Conservation (phyloP, 179 eudicot genomes). For the Spergularia azorica region DNA sequence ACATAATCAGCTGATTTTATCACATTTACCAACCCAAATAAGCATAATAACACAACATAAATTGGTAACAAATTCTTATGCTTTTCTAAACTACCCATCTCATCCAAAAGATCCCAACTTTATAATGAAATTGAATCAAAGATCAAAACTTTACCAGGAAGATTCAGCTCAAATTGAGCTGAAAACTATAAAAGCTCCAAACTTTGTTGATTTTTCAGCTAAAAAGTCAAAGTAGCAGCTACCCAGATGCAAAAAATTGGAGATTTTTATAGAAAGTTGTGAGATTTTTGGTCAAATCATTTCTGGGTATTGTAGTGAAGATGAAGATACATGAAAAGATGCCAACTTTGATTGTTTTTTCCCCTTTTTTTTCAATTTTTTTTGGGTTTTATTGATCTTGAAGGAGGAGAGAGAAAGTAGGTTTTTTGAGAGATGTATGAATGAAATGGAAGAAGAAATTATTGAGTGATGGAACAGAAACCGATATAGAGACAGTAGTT, state of each 20-base stretch:
- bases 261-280: neutral
- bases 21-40: constrained; percentile 35
- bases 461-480: neutral
- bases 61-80: neutral
- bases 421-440: constrained; percentile 17
- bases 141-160: neutral
- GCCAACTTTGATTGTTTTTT: neutral
- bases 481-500: constrained; percentile 2
- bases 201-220: constrained; percentile 6
- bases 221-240: constrained; percentile 4
- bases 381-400: neutral
- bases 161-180: neutral
- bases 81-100: constrained; percentile 36
- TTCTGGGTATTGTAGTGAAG: constrained; percentile 13
- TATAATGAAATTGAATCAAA: neutral
- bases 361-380: neutral
- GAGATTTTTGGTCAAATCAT: constrained; percentile 1
- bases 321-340: constrained; percentile 14
- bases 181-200: too few relatives aligned
- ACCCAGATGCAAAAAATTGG: constrained; percentile 28
- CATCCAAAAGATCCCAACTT: constrained; percentile 12
- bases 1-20: constrained; percentile 54
- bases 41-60: constrained; percentile 31
- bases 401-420: constrained; percentile 13
- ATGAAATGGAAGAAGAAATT: neutral